Evolutionary conservation across 192 early-diverging fungal species (phyloP).

Genomic region (Coemansia sp.): DNA sequence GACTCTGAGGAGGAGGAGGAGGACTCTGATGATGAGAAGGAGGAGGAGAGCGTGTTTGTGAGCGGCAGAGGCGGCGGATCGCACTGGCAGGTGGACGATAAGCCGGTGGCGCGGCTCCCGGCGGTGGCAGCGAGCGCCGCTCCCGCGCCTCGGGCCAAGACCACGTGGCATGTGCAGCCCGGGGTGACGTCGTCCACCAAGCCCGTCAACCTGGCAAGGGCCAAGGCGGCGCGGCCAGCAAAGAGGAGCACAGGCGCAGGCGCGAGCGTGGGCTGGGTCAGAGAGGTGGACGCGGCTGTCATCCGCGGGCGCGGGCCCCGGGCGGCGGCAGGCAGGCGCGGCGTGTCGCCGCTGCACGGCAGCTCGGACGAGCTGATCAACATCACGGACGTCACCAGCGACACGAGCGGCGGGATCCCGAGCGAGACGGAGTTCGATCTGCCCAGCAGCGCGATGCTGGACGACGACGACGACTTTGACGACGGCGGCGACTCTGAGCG

Average conservation of each 20-base stretch:
- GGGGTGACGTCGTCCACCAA: slow-evolving; percentile 9
- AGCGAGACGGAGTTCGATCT: slow-evolving; percentile 54
- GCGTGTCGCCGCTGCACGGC: neutral
- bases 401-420: slow-evolving; percentile 20
- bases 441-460: slow-evolving; percentile 1
- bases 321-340: slow-evolving; percentile 1
- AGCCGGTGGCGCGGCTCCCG: neutral
- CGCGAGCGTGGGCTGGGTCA: neutral
- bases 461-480: neutral
- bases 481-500: slow-evolving; percentile 41
- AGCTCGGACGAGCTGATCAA: slow-evolving; percentile 49
- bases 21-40: neutral
- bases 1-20: neutral
- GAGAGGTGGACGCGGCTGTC: slow-evolving; percentile 27
- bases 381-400: slow-evolving; percentile 54
- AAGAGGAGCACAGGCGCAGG: neutral
- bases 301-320: slow-evolving; percentile 19
- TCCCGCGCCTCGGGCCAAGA: neutral
- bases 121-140: neutral
- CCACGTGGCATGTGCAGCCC: slow-evolving; percentile 5
- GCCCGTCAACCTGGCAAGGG: slow-evolving; percentile 12
- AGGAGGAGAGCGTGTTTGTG: slow-evolving; percentile 12
- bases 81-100: slow-evolving; percentile 1
- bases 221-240: neutral
- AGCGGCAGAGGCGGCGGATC: neutral